Conservation (phyloP, 2,329 filamentous ascomycete species). For the Microcyclosporella mali region DNA sequence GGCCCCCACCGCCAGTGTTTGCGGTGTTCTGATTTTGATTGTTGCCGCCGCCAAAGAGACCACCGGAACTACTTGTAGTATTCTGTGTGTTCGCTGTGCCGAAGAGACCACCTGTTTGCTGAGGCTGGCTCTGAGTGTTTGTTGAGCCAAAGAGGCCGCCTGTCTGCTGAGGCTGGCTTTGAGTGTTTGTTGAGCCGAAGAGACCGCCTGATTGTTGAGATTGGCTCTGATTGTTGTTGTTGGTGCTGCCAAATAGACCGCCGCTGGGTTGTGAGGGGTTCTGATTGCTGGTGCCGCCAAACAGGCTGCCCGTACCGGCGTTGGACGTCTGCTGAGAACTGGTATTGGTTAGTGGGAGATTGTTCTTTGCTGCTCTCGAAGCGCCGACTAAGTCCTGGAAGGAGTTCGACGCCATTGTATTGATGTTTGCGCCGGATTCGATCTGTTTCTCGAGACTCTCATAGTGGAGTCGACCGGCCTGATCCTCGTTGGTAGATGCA, state of each 20-base stretch:
- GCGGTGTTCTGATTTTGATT: slow-evolving; percentile 7
- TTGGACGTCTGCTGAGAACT: slow-evolving; percentile 15
- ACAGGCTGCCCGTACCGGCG: slow-evolving; percentile 4
- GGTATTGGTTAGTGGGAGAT: slow-evolving; percentile 3
- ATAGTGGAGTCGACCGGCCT: too few relatives aligned
- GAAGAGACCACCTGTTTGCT: slow-evolving; percentile 22
- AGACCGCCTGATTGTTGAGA: slow-evolving; percentile 2
- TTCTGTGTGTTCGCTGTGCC: background rate
- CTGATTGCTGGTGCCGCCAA: slow-evolving; percentile 11
- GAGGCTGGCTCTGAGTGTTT: slow-evolving; percentile 15
- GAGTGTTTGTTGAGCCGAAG: slow-evolving; percentile 7
- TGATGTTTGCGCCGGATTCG: too few relatives aligned
- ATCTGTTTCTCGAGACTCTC: too few relatives aligned
- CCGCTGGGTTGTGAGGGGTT: slow-evolving; percentile 21
- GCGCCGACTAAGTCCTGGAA: too few relatives aligned
- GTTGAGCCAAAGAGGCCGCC: slow-evolving; percentile 11
- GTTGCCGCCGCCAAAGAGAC: slow-evolving; percentile 12
- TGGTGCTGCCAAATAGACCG: slow-evolving; percentile 24
- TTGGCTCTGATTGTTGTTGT: slow-evolving; percentile 4
- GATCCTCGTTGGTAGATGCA: too few relatives aligned
- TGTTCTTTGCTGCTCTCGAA: background rate
- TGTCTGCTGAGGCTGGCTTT: slow-evolving; percentile 7
- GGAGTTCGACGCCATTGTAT: too few relatives aligned
- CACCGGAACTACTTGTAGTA: background rate
- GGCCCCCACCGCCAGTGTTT: slow-evolving; percentile 12